Conservation (phyloP, 306 rosid genomes). For the Lupinus albus region DNA sequence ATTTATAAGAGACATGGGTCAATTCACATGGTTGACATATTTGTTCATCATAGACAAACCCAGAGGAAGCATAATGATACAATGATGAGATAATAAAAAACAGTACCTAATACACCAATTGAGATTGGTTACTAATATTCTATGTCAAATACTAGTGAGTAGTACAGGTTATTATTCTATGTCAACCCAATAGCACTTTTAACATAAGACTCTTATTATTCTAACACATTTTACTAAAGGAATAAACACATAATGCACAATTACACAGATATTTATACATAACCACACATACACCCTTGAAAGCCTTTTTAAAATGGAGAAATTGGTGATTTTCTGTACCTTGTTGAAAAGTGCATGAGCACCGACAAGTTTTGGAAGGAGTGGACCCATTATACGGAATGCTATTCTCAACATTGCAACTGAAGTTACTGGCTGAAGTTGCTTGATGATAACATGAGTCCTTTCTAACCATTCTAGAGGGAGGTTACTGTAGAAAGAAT, state of each 20-base stretch:
- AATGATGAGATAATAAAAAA: background rate
- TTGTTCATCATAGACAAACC: too few relatives aligned
- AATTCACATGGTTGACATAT: too few relatives aligned
- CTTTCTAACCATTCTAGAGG: constrained; percentile 97
- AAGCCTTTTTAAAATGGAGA: constrained; percentile 24
- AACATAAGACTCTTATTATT: background rate
- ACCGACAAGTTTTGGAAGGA: constrained; percentile 96
- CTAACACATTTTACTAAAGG: background rate
- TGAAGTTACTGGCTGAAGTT: constrained; percentile 87
- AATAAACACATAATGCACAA: background rate
- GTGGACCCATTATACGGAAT: constrained; percentile 92
- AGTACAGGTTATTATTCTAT: background rate
- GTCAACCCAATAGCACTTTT: background rate
- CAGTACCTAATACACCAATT: background rate
- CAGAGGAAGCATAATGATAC: background rate
- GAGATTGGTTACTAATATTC: too few relatives aligned
- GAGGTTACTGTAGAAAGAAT: constrained; percentile 90
- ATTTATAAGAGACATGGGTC: too few relatives aligned
- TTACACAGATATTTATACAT: background rate
- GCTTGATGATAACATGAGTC: constrained; percentile 70
- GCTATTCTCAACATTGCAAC: constrained; percentile 96
- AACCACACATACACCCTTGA: background rate
- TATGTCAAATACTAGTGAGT: background rate
- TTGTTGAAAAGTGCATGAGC: constrained; percentile 80
- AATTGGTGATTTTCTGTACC: constrained; percentile 54